Percentiles rank a stretch among this genome's conserved stretches.
phyloP scores from a whole-genome alignment of 306 rosid species.

The Prunus davidiana region DNA sequence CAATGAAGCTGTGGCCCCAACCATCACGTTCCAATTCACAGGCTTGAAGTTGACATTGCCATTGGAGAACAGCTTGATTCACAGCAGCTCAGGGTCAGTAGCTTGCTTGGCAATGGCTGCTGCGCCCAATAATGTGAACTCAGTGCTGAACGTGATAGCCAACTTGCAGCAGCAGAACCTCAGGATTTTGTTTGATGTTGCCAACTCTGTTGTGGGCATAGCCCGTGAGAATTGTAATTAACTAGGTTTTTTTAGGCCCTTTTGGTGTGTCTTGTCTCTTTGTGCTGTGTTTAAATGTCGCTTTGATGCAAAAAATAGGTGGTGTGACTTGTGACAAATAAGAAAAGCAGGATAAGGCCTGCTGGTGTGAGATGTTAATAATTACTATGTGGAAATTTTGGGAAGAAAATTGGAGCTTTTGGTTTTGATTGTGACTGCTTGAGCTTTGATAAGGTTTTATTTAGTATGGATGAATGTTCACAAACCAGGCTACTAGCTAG shows the following conservation, averaged over 20 bases:
- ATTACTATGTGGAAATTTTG: background rate
- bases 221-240: slow-evolving; percentile 89
- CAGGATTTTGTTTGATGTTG: slow-evolving; percentile 77
- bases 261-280: background rate
- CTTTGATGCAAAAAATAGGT: background rate
- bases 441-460: background rate
- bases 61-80: slow-evolving; percentile 74
- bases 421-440: background rate
- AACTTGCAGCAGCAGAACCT: slow-evolving; percentile 90
- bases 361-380: background rate
- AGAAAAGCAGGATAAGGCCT: background rate
- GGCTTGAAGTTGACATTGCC: slow-evolving; percentile 69
- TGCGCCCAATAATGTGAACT: slow-evolving; percentile 74
- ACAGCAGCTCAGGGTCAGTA: slow-evolving; percentile 73
- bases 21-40: slow-evolving; percentile 47
- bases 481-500: no score
- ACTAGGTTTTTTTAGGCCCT: background rate
- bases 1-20: slow-evolving; percentile 50
- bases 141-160: slow-evolving; percentile 84
- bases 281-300: background rate
- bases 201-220: slow-evolving; percentile 69
- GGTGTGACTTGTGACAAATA: background rate
- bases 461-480: background rate
- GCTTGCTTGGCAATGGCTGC: slow-evolving; percentile 95
- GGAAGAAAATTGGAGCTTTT: background rate